Percentiles rank a stretch among this genome's conserved stretches.
Evolutionary conservation across 768 basidiomycete genomes (phyloP).

Genomic region (Zangia roseola): DNA sequence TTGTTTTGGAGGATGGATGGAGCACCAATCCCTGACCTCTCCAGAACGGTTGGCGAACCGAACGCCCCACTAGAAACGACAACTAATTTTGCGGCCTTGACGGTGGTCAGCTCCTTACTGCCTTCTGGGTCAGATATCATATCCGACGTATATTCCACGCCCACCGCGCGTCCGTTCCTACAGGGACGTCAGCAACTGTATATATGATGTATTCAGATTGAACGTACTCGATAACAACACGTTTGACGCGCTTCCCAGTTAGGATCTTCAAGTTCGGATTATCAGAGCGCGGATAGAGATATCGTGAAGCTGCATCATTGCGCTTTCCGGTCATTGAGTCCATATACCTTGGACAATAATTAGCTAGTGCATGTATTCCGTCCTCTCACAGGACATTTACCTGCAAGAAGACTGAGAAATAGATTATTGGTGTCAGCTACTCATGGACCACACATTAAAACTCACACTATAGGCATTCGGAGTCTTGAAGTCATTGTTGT

Average conservation of each 20-base stretch:
- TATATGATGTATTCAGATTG: neutral
- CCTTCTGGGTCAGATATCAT: slow-evolving; percentile 22
- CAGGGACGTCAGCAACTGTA: neutral
- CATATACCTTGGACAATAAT: slow-evolving; percentile 45
- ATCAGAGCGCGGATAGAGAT: slow-evolving; percentile 34
- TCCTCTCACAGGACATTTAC: slow-evolving; percentile 4
- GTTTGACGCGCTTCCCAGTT: slow-evolving; percentile 23
- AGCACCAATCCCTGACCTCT: too few species aligned
- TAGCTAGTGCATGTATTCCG: neutral
- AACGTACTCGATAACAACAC: slow-evolving; percentile 37
- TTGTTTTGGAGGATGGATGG: too few species aligned
- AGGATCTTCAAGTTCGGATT: slow-evolving; percentile 30
- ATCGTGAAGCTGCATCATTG: slow-evolving; percentile 32
- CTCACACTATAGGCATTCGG: slow-evolving; percentile 22
- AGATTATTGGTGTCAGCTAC: too few species aligned
- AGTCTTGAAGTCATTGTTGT: slow-evolving; percentile 44
- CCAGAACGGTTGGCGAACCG: too few species aligned
- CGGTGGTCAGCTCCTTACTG: slow-evolving; percentile 9
- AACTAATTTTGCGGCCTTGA: neutral
- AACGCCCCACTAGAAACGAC: too few species aligned
- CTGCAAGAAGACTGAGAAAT: slow-evolving; percentile 13
- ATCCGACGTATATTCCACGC: slow-evolving; percentile 17
- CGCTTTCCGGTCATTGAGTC: slow-evolving; percentile 38
- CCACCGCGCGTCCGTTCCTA: slow-evolving; percentile 24
- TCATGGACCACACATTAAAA: neutral